phyloP scores from a whole-genome alignment of 345 rosid species.

The Arabis alpina region DNA sequence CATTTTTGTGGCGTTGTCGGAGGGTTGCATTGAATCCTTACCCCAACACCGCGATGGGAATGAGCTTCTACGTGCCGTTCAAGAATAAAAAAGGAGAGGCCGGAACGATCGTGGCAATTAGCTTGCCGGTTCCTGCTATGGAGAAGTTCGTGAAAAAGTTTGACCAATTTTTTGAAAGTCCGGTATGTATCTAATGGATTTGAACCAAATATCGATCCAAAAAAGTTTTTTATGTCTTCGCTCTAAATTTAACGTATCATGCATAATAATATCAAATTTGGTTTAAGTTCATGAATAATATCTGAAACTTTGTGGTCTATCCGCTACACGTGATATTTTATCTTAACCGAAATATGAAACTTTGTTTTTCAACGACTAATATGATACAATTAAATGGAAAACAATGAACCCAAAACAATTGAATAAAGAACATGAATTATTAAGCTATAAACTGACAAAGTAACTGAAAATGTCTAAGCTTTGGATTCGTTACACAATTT shows the following conservation, averaged over 20 bases:
- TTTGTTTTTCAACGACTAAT: neutral
- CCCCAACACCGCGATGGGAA: conserved; percentile 49
- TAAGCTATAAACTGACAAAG: conserved; percentile 13
- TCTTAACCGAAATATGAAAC: neutral
- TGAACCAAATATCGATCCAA: neutral
- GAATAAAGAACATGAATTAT: neutral
- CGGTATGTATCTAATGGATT: no score
- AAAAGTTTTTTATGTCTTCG: no score
- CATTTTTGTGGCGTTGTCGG: no score
- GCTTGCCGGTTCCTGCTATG: conserved; percentile 42
- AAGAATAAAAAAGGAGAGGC: conserved; percentile 46
- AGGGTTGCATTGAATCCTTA: no score
- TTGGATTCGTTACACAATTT: neutral
- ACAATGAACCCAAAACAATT: neutral
- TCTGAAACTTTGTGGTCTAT: neutral
- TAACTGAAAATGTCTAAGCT: neutral
- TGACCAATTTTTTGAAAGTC: neutral
- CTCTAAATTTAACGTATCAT: neutral
- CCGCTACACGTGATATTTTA: neutral
- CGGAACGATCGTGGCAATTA: conserved; percentile 36
- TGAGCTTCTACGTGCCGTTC: conserved; percentile 50
- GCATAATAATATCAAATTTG: no score
- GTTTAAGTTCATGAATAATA: neutral
- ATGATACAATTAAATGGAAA: neutral
- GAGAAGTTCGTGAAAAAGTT: conserved; percentile 39